Evolutionary conservation across 768 basidiomycete species (phyloP).

Genomic region (Rhodocollybia butyracea): DNA sequence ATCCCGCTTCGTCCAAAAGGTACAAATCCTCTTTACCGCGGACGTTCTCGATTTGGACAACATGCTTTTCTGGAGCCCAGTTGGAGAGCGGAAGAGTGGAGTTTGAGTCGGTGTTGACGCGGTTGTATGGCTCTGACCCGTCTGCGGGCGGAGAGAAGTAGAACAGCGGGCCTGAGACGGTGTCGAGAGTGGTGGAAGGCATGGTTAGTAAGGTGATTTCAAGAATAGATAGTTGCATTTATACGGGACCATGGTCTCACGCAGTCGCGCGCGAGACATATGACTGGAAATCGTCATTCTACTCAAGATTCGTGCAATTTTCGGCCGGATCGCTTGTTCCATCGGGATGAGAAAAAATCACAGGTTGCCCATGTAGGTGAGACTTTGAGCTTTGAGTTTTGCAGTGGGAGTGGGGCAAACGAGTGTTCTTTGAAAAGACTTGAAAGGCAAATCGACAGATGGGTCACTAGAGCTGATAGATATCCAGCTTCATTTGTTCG

Average conservation of each 20-base stretch:
- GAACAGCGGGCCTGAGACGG: not conserved
- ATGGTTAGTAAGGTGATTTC: constrained; percentile 2
- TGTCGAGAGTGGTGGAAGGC: constrained; percentile 1
- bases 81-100: not conserved
- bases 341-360: no score
- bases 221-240: not conserved
- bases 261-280: not conserved
- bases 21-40: constrained; percentile 45
- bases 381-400: no score
- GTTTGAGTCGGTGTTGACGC: not conserved
- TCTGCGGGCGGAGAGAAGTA: constrained; percentile 7
- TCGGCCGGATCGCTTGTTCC: no score
- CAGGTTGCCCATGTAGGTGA: no score
- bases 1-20: constrained; percentile 49
- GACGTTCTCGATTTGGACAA: constrained; percentile 44
- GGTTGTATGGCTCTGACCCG: constrained; percentile 3
- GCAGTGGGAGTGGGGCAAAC: no score
- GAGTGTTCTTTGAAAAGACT: no score
- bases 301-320: no score
- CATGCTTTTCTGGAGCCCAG: not conserved
- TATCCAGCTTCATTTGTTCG: no score
- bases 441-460: no score
- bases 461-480: no score
- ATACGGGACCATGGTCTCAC: constrained; percentile 4
- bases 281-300: no score